These are phyloP conservation scores for Blakeslea trispora DNA, from an alignment of 371 early-diverging fungal genomes.

Conservation along the genomic window DNA sequence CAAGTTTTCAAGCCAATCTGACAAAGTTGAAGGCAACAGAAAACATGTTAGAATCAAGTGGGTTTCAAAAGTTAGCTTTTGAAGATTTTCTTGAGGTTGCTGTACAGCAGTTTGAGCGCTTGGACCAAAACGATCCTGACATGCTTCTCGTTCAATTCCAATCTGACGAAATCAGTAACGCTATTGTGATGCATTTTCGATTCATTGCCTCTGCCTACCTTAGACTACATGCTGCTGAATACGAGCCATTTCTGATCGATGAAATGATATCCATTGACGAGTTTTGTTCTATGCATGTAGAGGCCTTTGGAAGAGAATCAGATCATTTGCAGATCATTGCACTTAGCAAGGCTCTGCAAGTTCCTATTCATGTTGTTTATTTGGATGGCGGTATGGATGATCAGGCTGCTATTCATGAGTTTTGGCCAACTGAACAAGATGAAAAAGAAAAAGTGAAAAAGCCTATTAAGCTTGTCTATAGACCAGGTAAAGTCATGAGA, in stretches of 20 bases:
- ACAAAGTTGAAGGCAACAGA: constrained; percentile 45
- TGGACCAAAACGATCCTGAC: constrained; percentile 45
- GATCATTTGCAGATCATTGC: constrained; percentile 74
- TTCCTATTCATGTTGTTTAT: constrained; percentile 65
- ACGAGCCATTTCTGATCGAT: constrained; percentile 64
- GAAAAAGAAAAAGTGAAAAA: constrained; percentile 27
- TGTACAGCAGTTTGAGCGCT: constrained; percentile 41
- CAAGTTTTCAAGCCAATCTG: constrained; percentile 35
- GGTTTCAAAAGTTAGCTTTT: constrained; percentile 62
- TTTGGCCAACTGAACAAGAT: constrained; percentile 42
- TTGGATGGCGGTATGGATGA: constrained; percentile 59
- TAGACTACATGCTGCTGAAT: constrained; percentile 64
- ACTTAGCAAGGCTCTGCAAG: constrained; percentile 57
- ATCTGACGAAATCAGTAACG: constrained; percentile 64
- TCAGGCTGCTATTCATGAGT: constrained; percentile 53
- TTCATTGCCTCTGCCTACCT: constrained; percentile 70
- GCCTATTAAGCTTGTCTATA: constrained; percentile 45
- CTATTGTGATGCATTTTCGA: constrained; percentile 69
- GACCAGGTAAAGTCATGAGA: constrained; percentile 35
- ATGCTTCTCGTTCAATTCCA: constrained; percentile 59
- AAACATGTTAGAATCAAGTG: constrained; percentile 49
- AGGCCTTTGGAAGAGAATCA: constrained; percentile 73
- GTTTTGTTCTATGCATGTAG: constrained; percentile 66
- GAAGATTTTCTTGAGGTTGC: constrained; percentile 68
- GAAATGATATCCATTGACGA: constrained; percentile 64